Evolutionary conservation across 2,329 filamentous ascomycete species (phyloP).

Genomic region (Alternaria brassicae): DNA sequence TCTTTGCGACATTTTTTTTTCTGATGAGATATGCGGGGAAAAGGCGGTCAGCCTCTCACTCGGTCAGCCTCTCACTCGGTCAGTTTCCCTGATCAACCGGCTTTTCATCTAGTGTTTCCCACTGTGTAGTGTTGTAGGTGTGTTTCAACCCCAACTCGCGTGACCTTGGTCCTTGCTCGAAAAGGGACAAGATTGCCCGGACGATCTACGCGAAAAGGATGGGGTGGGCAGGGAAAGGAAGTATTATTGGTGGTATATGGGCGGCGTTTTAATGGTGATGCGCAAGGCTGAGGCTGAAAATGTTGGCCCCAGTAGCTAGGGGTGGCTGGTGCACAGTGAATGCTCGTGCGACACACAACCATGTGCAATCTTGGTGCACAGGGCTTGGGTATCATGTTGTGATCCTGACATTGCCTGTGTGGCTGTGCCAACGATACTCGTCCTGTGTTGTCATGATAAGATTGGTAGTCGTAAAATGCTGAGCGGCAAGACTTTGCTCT

Average conservation of each 20-base stretch:
- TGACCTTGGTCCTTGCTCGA: not conserved
- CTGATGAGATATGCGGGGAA: not conserved
- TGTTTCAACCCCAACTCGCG: not conserved
- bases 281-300: conserved; percentile 3
- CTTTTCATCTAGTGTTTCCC: not conserved
- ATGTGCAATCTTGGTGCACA: not conserved
- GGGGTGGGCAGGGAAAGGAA: not conserved
- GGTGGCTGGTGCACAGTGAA: not conserved
- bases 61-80: not conserved
- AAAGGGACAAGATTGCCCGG: not conserved
- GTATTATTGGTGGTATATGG: not conserved
- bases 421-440: not conserved
- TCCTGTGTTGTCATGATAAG: too few species aligned
- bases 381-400: not conserved
- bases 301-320: not conserved
- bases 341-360: conserved; percentile 2
- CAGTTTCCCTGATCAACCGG: not conserved
- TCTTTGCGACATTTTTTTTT: not conserved
- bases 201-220: not conserved
- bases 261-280: conserved; percentile 3
- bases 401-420: not conserved
- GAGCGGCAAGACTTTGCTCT: too few species aligned
- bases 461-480: not conserved
- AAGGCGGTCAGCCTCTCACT: not conserved
- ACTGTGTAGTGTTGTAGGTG: not conserved